Evolutionary conservation across 495 filamentous ascomycete genomes (phyloP), one percentile per base, ranked within the genome.

Genomic region (Aspergillus mulundensis): DNA sequence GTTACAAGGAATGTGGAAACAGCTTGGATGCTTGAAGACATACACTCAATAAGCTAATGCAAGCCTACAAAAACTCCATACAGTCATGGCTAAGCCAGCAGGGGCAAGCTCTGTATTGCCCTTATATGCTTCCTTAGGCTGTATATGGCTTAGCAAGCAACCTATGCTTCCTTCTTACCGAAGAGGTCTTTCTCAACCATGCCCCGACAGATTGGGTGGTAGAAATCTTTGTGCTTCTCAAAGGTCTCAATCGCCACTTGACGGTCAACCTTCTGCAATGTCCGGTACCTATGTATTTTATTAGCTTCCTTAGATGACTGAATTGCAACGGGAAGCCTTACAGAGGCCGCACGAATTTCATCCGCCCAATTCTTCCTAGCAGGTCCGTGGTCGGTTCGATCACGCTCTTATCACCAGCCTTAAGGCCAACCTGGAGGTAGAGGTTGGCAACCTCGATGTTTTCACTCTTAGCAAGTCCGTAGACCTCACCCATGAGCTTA

Each of bases 311-410:
- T 41, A 12, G 15, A 7, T 7, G 7, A 7, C 0, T 19, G n/a
- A 20, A 48, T 34, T 11, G 25, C 28, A 28, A 14, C 7, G n/a
- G n/a, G 24, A 18, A 48, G 18, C 18, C 76, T 70, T 73, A 85
- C 69, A 98, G 69, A 49, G 91, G 88, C 56, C 91, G 80, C 51
- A 96, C 91, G 69, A 93, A 97, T 80, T 98, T 98, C 93, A 98
- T 96, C 48, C 94, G 81, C 5, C 93, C 93, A 58, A 96, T 90
- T 15, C 78, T 78, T 4, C 89, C 87, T 36, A 97, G 75, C 15
- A 95, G 76, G 48, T 89, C 84, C 6, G 85, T 85, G 0, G 90
- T 82, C 0, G 85, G 83, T 38, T 82, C 67, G 59, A 91, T 87
- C 2, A 88, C 77, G 25, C 69, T 81, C 57, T 77, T 68, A 60